Percentiles rank a stretch among this genome's conserved stretches.
These are phyloP conservation scores for Phytophthora pisi DNA, from an alignment of 352 stramenopile genomes.

Conservation along the genomic window DNA sequence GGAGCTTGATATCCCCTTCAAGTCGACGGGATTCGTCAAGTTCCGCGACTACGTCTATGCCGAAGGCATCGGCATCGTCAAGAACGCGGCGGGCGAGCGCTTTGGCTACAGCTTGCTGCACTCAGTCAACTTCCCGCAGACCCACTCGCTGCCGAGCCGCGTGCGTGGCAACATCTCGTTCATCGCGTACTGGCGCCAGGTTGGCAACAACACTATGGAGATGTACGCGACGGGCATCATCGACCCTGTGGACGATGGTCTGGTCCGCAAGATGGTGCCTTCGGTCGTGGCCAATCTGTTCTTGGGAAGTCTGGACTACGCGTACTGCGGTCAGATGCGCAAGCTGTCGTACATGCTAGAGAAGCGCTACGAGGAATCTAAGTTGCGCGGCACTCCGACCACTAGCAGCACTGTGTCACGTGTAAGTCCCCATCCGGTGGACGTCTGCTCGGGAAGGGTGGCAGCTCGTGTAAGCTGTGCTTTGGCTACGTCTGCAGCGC, in stretches of 20 bases:
- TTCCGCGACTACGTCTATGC: no score
- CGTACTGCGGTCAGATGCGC: not conserved
- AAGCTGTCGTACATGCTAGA: not conserved
- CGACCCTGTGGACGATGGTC: not conserved
- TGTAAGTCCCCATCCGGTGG: not conserved
- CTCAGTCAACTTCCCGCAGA: not conserved
- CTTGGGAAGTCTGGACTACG: not conserved
- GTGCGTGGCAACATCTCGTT: not conserved
- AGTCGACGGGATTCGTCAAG: no score
- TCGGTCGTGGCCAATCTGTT: not conserved
- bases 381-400: not conserved
- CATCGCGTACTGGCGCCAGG: not conserved
- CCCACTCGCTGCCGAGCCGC: not conserved
- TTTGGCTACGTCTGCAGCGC: not conserved
- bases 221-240: not conserved
- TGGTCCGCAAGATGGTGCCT: not conserved
- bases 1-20: no score
- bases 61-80: no score
- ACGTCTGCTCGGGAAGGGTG: no score
- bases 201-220: not conserved
- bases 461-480: not conserved
- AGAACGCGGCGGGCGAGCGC: no score
- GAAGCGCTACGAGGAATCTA: not conserved
- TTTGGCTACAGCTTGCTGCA: not conserved
- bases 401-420: not conserved